Percentiles rank a stretch among this genome's conserved stretches.
phyloP scores from a whole-genome alignment of 2,329 filamentous ascomycete species.

The Ophiostoma pallidulum region DNA sequence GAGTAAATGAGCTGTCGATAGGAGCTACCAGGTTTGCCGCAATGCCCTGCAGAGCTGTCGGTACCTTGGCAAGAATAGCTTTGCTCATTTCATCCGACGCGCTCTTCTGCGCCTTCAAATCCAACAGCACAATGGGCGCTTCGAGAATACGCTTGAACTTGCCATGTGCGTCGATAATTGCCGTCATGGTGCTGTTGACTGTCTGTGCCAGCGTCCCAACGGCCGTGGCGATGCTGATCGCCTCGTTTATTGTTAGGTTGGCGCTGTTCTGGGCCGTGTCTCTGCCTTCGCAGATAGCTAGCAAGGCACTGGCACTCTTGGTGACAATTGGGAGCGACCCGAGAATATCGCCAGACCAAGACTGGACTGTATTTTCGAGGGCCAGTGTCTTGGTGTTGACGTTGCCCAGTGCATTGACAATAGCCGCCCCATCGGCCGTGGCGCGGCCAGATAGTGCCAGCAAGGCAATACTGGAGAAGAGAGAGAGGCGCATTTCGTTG shows the following conservation, averaged over 20 bases:
- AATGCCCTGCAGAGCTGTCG: slow-evolving; percentile 22
- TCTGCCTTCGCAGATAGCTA: slow-evolving; percentile 31
- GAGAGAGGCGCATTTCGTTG: slow-evolving; percentile 3
- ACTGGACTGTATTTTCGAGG: slow-evolving; percentile 22
- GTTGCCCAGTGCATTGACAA: slow-evolving; percentile 5
- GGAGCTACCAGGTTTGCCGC: slow-evolving; percentile 28
- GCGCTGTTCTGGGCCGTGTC: slow-evolving; percentile 27
- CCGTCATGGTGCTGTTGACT: slow-evolving; percentile 31
- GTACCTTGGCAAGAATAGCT: slow-evolving; percentile 32
- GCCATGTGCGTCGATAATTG: slow-evolving; percentile 30
- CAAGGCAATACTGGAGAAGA: neutral
- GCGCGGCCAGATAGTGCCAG: neutral
- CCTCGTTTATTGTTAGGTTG: slow-evolving; percentile 29
- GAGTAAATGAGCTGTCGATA: slow-evolving; percentile 30
- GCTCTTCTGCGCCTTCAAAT: slow-evolving; percentile 30
- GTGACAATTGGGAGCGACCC: slow-evolving; percentile 32
- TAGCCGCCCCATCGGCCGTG: neutral
- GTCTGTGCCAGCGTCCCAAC: slow-evolving; percentile 26
- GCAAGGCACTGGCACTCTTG: slow-evolving; percentile 30
- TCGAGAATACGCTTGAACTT: slow-evolving; percentile 36
- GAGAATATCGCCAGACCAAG: slow-evolving; percentile 31
- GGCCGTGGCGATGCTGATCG: slow-evolving; percentile 29
- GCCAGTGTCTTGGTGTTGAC: slow-evolving; percentile 1
- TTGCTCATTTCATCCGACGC: slow-evolving; percentile 30
- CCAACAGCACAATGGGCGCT: slow-evolving; percentile 33